A percentile compares a stretch with the other conserved stretches of the same genome.
Conservation (phyloP, 164 flowering plant genomes). For the Akebia trifoliata region DNA sequence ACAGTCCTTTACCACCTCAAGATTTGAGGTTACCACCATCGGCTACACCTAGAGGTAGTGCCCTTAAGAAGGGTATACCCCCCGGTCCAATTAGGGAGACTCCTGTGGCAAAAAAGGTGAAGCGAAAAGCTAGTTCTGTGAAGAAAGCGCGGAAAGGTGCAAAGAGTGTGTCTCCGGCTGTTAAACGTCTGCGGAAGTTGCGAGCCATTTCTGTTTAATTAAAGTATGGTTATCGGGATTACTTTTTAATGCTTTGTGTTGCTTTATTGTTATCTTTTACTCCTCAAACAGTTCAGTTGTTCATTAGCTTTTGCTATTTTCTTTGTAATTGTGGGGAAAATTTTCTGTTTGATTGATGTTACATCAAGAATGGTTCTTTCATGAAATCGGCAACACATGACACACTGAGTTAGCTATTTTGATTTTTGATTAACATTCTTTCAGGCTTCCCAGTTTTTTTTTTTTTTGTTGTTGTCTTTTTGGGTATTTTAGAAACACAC, state of each 20-base stretch:
- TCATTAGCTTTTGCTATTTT: not conserved
- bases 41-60: slow-evolving; percentile 95
- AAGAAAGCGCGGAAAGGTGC: slow-evolving; percentile 44
- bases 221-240: no score
- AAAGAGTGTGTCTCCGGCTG: slow-evolving; percentile 34
- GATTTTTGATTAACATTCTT: not conserved
- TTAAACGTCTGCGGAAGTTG: slow-evolving; percentile 47
- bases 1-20: slow-evolving; percentile 78
- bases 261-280: not conserved
- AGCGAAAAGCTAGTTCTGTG: slow-evolving; percentile 25
- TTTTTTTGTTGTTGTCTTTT: no score
- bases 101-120: slow-evolving; percentile 28
- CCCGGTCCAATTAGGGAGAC: slow-evolving; percentile 80
- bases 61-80: slow-evolving; percentile 79
- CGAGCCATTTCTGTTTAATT: slow-evolving; percentile 14
- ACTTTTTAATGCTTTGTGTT: not conserved
- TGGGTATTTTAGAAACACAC: no score
- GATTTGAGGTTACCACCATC: slow-evolving; percentile 88
- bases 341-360: slow-evolving; percentile 1
- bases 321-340: slow-evolving; percentile 1
- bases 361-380: slow-evolving; percentile 5
- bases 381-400: slow-evolving; percentile 3
- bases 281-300: not conserved
- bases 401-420: slow-evolving; percentile 3
- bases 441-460: not conserved